Evolutionary conservation across 352 stramenopile genomes (phyloP), one percentile per base, ranked within the genome.

Genomic region (Lagenidium giganteum): DNA sequence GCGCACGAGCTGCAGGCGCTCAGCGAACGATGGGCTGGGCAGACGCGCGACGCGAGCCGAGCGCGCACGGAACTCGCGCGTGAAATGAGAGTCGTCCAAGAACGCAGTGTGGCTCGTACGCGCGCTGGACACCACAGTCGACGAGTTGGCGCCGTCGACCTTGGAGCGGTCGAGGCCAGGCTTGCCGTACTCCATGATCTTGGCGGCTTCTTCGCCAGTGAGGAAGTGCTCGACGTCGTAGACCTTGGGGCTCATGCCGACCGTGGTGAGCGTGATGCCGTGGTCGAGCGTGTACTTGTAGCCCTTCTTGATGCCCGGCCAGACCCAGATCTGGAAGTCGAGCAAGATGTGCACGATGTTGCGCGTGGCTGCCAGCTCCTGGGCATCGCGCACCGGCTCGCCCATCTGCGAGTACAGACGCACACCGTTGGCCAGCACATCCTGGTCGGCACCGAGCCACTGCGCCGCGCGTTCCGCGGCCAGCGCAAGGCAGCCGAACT

Each of bases 41-140:
- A 93, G 65, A 11, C 81, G 78, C 8, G 74, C 67, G 12, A 93
- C 57, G 18, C 38, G 51, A 32, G 78, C 68, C 16, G 75, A 85
- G 5, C 80, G 72, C 22, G 66, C 61, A 13, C 75, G 76, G 30
- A 91, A 90, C 21, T 88, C 74, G 13, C 76, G 76, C 22, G 78
- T 85, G 46, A 93, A 87, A 14, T 58, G 46, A 14, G 48, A 65
- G 37, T 89, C 73, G 0, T 68, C 57, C 8, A 93, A 47, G 54
- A 91, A 93, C 6, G 81, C 69, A 20, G 81, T 93, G 63, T 93
- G 76, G 33, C 78, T 91, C 30, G 81, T 93, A 6, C 81, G 78
- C 4, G 71, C 69, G 26, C 68, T 55, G 18, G 68, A 74, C 12
- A 88, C 74, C 22, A 85, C 64, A 38, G 56, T 80, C 2, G 70